Percentiles rank a stretch among this genome's conserved stretches.
Evolutionary conservation across 371 early-diverging fungal genomes (phyloP).

Genomic region (Circinella minor): DNA sequence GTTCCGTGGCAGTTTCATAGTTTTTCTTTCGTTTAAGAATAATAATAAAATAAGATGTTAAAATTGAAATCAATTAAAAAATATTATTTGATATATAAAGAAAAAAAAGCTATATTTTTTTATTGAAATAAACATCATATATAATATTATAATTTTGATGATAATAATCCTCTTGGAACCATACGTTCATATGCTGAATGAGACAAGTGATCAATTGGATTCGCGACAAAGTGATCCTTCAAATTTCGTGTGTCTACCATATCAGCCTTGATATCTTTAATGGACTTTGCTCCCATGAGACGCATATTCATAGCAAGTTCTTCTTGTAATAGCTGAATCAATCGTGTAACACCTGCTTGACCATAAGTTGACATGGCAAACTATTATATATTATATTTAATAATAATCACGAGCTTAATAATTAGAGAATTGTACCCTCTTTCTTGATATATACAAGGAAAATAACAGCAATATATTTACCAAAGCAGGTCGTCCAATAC

Average conservation of each 20-base stretch:
- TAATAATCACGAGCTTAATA: not conserved
- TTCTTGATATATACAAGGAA: not conserved
- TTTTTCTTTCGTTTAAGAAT: too few relatives aligned
- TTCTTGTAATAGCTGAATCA: conserved; percentile 67
- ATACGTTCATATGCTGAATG: conserved; percentile 46
- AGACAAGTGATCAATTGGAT: conserved; percentile 46
- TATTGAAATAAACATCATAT: not conserved
- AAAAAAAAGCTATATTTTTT: too few relatives aligned
- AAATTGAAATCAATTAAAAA: too few relatives aligned
- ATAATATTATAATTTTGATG: not conserved
- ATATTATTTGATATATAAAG: too few relatives aligned
- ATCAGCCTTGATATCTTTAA: conserved; percentile 63
- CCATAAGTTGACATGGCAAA: conserved; percentile 79
- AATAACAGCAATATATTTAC: conserved; percentile 25
- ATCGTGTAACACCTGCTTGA: conserved; percentile 77
- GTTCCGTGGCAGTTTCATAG: too few relatives aligned
- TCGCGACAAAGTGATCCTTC: conserved; percentile 48
- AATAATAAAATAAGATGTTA: too few relatives aligned
- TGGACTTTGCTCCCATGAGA: conserved; percentile 68
- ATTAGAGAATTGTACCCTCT: not conserved
- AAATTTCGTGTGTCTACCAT: conserved; percentile 62
- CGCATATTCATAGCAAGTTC: conserved; percentile 82
- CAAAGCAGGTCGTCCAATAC: conserved; percentile 88
- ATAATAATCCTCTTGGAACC: conserved; percentile 31
- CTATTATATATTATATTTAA: conserved; percentile 21